These are phyloP conservation scores for Spergularia marina DNA, from an alignment of 148 eudicot species.

Conservation along the genomic window DNA sequence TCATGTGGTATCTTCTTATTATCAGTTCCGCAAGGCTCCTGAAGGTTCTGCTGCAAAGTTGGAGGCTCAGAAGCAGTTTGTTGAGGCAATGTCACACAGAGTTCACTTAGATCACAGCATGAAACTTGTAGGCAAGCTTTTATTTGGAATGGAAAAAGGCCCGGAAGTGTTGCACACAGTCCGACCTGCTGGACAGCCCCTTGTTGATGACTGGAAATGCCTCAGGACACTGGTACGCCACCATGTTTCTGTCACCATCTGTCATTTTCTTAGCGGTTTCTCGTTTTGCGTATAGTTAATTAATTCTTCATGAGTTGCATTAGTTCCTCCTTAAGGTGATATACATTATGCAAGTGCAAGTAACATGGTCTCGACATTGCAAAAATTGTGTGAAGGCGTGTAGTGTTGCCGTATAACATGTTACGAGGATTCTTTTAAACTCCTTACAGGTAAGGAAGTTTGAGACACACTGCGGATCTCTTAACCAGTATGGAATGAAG, in stretches of 20 bases:
- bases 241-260: background rate
- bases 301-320: no score
- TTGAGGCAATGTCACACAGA: conserved; percentile 90
- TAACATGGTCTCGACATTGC: no score
- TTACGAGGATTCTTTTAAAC: background rate
- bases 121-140: conserved; percentile 74
- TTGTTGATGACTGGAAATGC: conserved; percentile 90
- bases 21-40: conserved; percentile 85
- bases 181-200: conserved; percentile 75
- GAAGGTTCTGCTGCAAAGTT: conserved; percentile 74
- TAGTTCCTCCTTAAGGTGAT: no score
- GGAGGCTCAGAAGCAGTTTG: conserved; percentile 72
- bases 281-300: no score
- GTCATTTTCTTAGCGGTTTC: background rate
- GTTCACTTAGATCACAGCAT: conserved; percentile 76
- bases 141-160: conserved; percentile 79
- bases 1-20: background rate
- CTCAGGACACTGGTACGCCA: conserved; percentile 64
- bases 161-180: conserved; percentile 56
- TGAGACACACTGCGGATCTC: conserved; percentile 82
- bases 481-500: conserved; percentile 95
- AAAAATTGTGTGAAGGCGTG: no score
- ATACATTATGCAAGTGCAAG: no score
- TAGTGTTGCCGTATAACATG: no score
- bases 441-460: conserved; percentile 70